Evolutionary conservation across 306 rosid genomes (phyloP), one percentile per base, ranked within the genome.

Genomic region (Quercus agrifolia): DNA sequence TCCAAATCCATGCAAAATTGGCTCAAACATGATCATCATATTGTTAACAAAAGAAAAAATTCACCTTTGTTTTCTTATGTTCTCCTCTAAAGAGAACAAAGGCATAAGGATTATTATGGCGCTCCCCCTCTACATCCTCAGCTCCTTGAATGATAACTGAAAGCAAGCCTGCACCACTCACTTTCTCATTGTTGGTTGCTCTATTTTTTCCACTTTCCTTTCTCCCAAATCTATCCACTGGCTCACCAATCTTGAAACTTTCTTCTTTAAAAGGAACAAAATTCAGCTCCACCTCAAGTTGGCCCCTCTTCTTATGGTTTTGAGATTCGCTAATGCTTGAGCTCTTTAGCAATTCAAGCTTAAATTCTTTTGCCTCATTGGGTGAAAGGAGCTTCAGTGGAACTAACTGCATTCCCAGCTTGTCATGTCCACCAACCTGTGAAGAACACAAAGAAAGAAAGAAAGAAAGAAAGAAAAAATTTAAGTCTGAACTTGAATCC

Each of bases 401-500:
- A 84, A 95, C 80, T 63, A 92, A 56, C 78, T 91, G 98, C 98
- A 92, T 90, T 78, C 99, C 98, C 71, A 95, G 84, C 68, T 76
- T 85, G 84, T 95, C 99, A 79, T 92, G 94, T 59, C 78, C 88
- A 31, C 98, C 99, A 80, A 95, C 91, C 98, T 94, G 86, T 28
- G n/a, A 75, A 74, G 52, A 82, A 74, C 56, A 77, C 56, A 41
- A 12, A 54, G 12, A 33, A 63, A 54, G 19, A 59, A 78, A 46
- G 33, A 33, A 25, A n/a, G n/a, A n/a, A n/a, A 38, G 4, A 74
- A 73, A 19, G 1, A 33, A 73, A 73, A 10, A 62, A 4, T 33
- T 55, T 10, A 41, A 52, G 70, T 18, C 41, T 79, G 79, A 70
- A 61, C 71, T 58, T 55, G 38, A 67, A 58, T 11, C 49, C 25